Conservation (phyloP, 495 filamentous ascomycete genomes). For the Penicillium longicatenatum region DNA sequence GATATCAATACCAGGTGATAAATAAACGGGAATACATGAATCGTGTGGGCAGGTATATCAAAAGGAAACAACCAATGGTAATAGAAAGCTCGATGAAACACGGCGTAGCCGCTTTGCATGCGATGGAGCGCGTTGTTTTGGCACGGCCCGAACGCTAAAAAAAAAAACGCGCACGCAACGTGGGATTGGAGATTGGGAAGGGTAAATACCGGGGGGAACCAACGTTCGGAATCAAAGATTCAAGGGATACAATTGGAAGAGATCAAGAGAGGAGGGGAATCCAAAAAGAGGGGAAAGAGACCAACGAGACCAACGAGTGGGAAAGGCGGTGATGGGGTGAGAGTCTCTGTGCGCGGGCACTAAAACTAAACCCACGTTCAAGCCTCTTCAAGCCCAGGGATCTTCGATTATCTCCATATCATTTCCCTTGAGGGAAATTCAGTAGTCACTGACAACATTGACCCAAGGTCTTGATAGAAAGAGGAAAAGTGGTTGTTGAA, state of each 20-base stretch:
- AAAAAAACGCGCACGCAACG: constrained; percentile 27
- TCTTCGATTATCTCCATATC: not conserved
- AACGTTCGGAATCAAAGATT: not conserved
- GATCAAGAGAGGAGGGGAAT: constrained; percentile 10
- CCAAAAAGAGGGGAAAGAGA: constrained; percentile 2
- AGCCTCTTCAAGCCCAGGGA: not conserved
- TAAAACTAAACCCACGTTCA: not conserved
- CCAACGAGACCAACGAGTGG: constrained; percentile 32
- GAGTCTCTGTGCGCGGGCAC: not conserved
- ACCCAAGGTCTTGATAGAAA: not conserved
- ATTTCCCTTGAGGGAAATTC: not conserved
- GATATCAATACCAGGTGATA: not conserved
- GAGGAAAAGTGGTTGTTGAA: not conserved
- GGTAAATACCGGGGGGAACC: constrained; percentile 8
- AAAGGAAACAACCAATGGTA: constrained; percentile 16
- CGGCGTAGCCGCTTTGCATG: constrained; percentile 22
- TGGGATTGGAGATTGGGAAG: constrained; percentile 28
- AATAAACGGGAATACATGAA: constrained; percentile 33
- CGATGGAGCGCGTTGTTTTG: constrained; percentile 30
- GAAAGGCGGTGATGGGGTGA: constrained; percentile 2
- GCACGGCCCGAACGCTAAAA: constrained; percentile 20
- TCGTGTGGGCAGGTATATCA: constrained; percentile 6
- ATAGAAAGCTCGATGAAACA: constrained; percentile 12
- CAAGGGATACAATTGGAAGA: constrained; percentile 17
- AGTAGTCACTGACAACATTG: not conserved